Evolutionary conservation across 2,329 filamentous ascomycete genomes (phyloP), one percentile per base, ranked within the genome.

Genomic region (Lizonia empirigonia): DNA sequence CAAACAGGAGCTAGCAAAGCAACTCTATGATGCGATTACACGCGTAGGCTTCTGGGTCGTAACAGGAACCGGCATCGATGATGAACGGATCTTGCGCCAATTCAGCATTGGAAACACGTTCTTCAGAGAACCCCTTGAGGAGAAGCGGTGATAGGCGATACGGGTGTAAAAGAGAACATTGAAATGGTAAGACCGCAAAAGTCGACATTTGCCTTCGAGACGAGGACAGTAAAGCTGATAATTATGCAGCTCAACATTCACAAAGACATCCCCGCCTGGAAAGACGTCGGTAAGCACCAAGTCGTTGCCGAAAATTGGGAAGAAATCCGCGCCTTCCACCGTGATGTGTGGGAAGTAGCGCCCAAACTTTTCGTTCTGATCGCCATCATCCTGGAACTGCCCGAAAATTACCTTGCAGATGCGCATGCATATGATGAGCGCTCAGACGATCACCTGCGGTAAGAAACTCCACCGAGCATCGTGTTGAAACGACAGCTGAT

Each of bases 291-390:
- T 2, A 48, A 49, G 27, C 58, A 60, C 12, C 18, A 22, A 18
- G 39, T 54, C 4, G 29, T 60, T 2, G 49, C 50, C 13, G 39
- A 57, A 12, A 52, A 53, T 40, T 64, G 49, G 55, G 40, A 48
- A 4, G 44, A 50, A 38, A 59, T 50, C 32, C 60, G 50, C 26
- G 30, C 24, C 30, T 59, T 48, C 36, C 66, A 69, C 33, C 60
- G 65, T 4, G 64, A 70, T 6, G 45, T 70, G 4, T 63, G 54
- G 47, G 64, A 69, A 40, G 62, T 69, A 3, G 56, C 59, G 68
- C 79, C 6, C 75, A 84, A 45, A 76, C 70, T 58, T 58, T 69
- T 85, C 7, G 78, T 85, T 0, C 35, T 54, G 38, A 62, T 50
- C 3, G 55, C 38, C 24, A 59, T 49, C 39, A 52, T 63, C 40